Evolutionary conservation across 768 basidiomycete species (phyloP).

Genomic region (Cystofilobasidium bisporidii): DNA sequence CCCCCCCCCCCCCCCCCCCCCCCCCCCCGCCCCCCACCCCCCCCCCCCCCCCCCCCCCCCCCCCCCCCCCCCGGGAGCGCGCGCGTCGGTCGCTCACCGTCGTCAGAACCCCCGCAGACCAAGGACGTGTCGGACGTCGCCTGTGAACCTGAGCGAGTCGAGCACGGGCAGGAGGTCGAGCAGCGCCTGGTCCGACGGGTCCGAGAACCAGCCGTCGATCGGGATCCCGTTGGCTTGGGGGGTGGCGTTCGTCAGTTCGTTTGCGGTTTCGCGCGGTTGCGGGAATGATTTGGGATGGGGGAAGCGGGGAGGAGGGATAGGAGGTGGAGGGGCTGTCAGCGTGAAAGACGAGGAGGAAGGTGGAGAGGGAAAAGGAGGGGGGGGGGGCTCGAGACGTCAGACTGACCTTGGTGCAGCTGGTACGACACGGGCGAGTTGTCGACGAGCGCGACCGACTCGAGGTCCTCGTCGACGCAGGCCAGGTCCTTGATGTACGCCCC

Average conservation of each 20-base stretch:
- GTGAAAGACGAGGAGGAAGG: not conserved
- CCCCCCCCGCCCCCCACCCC: too few relatives aligned
- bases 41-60: not conserved
- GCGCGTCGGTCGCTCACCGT: too few relatives aligned
- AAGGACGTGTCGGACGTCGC: slow-evolving; percentile 84
- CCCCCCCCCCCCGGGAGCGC: too few relatives aligned
- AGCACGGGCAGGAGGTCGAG: slow-evolving; percentile 90
- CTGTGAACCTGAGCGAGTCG: slow-evolving; percentile 90
- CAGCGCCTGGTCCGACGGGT: slow-evolving; percentile 90
- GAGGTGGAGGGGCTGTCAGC: not conserved
- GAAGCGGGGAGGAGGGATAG: not conserved
- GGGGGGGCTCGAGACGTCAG: not conserved
- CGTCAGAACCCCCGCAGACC: slow-evolving; percentile 52
- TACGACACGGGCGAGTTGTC: slow-evolving; percentile 22
- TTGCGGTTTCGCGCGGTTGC: too few relatives aligned
- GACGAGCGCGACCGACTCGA: slow-evolving; percentile 56
- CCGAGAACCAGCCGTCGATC: slow-evolving; percentile 98
- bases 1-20: too few relatives aligned
- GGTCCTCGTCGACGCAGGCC: slow-evolving; percentile 73
- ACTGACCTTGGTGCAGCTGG: slow-evolving; percentile 76
- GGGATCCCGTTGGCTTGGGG: slow-evolving; percentile 89
- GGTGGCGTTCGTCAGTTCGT: too few relatives aligned
- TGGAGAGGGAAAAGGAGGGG: not conserved
- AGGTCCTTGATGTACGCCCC: slow-evolving; percentile 94
- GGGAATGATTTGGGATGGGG: too few relatives aligned